phyloP scores from a whole-genome alignment of 768 basidiomycete genomes.

The Fomitopsis serialis region DNA sequence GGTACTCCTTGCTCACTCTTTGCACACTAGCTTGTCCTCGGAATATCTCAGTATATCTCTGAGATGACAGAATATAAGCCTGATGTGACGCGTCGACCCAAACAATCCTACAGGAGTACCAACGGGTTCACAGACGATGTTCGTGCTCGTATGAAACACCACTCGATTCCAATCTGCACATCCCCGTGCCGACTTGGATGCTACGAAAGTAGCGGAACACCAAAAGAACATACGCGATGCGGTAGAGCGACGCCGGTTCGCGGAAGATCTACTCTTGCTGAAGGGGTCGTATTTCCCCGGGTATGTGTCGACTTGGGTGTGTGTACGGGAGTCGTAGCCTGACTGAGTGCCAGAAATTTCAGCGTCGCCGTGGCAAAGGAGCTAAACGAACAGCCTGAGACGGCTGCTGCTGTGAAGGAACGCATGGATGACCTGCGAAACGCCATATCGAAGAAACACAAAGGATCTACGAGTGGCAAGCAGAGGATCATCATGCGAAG shows the following conservation, averaged over 20 bases:
- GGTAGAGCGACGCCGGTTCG: constrained; percentile 13
- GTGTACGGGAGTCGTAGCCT: neutral
- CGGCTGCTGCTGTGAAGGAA: constrained; percentile 7
- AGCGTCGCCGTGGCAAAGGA: constrained; percentile 19
- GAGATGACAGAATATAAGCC: neutral
- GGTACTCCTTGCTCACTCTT: too few species aligned
- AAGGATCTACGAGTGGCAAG: constrained; percentile 16
- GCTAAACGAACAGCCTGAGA: constrained; percentile 10
- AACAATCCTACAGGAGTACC: constrained; percentile 1
- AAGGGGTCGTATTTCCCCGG: constrained; percentile 21
- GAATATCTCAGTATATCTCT: neutral
- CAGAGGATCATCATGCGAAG: constrained; percentile 17
- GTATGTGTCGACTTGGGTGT: constrained; percentile 7
- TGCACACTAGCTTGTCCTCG: too few species aligned
- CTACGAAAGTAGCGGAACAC: neutral
- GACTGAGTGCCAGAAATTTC: neutral
- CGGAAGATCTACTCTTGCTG: constrained; percentile 18
- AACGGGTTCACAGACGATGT: constrained; percentile 11
- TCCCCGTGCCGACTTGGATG: constrained; percentile 1
- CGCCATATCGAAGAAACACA: constrained; percentile 16
- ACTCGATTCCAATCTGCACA: constrained; percentile 10
- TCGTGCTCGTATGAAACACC: neutral
- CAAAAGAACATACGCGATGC: constrained; percentile 9
- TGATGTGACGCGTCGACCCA: neutral
- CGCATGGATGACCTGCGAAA: constrained; percentile 11